Conservation (phyloP, 2,329 filamentous ascomycete species). For the Laburnicola sp. region DNA sequence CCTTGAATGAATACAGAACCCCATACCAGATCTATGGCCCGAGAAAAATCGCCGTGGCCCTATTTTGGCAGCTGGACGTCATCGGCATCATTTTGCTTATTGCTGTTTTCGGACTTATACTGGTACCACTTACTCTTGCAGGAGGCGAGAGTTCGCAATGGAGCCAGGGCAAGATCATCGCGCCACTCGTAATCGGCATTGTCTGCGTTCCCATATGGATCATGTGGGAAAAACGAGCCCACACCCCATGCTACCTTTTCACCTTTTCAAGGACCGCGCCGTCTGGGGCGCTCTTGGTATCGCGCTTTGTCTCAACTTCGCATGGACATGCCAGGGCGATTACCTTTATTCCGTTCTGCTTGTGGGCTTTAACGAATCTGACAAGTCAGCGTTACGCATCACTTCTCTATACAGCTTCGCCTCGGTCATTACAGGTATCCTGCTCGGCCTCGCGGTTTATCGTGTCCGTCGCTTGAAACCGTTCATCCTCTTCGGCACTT, state of each 20-base stretch:
- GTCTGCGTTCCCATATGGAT: conserved; percentile 55
- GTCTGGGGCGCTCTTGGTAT: conserved; percentile 67
- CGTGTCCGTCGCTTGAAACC: conserved; percentile 61
- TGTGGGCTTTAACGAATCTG: conserved; percentile 63
- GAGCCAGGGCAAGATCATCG: conserved; percentile 55
- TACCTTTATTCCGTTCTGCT: conserved; percentile 66
- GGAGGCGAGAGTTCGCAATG: conserved; percentile 55
- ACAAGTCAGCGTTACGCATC: conserved; percentile 61
- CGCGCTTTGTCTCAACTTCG: conserved; percentile 40
- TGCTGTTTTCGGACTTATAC: conserved; percentile 52
- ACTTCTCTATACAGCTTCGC: conserved; percentile 61
- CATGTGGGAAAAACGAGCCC: conserved; percentile 57
- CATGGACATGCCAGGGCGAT: conserved; percentile 65
- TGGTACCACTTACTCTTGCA: conserved; percentile 60
- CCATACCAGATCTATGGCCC: conserved; percentile 50
- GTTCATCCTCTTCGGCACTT: conserved; percentile 65
- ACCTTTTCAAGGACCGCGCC: conserved; percentile 64
- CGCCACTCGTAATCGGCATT: conserved; percentile 57
- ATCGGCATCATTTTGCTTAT: conserved; percentile 55
- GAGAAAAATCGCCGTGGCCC: conserved; percentile 43
- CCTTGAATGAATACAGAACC: conserved; percentile 51
- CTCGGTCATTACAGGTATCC: conserved; percentile 61
- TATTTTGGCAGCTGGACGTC: conserved; percentile 61
- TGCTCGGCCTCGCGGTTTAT: conserved; percentile 60
- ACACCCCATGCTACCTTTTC: conserved; percentile 63